Base-by-base conservation (phyloP, 169 alveolate species). In the Plasmodium relictum region DNA sequence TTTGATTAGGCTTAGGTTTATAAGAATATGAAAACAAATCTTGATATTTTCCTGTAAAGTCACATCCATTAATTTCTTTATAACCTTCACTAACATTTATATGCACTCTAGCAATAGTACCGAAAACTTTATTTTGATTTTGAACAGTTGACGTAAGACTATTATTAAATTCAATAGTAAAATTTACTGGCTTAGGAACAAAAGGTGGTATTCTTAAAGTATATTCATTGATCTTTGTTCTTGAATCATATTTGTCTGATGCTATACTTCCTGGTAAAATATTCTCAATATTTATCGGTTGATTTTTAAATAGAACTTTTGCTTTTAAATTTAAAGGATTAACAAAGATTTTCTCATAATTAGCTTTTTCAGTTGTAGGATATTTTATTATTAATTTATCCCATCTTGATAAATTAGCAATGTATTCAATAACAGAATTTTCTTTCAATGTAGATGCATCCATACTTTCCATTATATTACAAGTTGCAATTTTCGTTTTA, bases 201-300 rank as follows among this genome's bases (percentile, higher is more conserved):
- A 39, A 83, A 18, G 91, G 91, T 20, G 91, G 91, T 0, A 83
- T 39, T 18, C 91, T 59, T 50, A 83, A 83, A 2, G 73, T 83
- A 22, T 83, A 62, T 24, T 78, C 78, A 1, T 16, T 42, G 2
- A 50, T 44, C 6, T 65, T 78, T 12, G 89, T 78, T n/a, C 78
- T 48, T 6, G 89, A 5, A 48, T 78, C 78, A 9, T n/a, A 31
- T 18, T 44, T 62, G 63, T 37, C 45, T 3, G 72, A 26, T 44
- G 48, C 39, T 9, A 83, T 83, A 54, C 74, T 16, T 14, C 91
- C 91, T 42, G 91, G 91, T 54, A 83, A 31, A 6, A 83, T 45
- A 20, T 66, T 31, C 6, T 83, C 91, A 14, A 83, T 42, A 45
- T 42, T 20, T 39, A 76, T 83, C 18, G 91, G 91, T 24, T 63